Percentiles rank a stretch among this genome's conserved stretches.
These are phyloP conservation scores for Benincasa hispida DNA, from an alignment of 306 rosid species.

Conservation along the genomic window DNA sequence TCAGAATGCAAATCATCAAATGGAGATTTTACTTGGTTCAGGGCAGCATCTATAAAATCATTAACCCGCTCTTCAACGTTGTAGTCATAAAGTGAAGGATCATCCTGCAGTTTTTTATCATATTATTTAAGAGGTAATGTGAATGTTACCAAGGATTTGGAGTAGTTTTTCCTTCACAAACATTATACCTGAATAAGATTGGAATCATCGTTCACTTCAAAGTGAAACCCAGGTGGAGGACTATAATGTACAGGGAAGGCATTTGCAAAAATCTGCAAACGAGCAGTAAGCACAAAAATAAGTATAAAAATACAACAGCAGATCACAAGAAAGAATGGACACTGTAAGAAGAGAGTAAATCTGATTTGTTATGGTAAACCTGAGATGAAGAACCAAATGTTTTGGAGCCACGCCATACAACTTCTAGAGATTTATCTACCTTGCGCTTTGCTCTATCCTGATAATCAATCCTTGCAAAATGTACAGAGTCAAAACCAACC, in stretches of 20 bases:
- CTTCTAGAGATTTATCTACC: conserved; percentile 70
- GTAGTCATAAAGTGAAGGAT: conserved; percentile 51
- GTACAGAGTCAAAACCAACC: conserved; percentile 90
- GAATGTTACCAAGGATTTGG: not conserved
- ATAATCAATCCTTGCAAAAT: conserved; percentile 86
- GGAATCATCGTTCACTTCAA: conserved; percentile 37
- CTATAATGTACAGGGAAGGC: conserved; percentile 64
- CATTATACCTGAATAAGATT: conserved; percentile 53
- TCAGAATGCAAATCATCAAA: not conserved
- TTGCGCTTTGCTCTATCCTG: conserved; percentile 70
- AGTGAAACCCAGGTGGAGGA: conserved; percentile 56
- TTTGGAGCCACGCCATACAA: conserved; percentile 82
- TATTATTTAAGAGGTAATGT: conserved; percentile 6
- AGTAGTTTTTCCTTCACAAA: not conserved
- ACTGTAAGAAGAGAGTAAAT: not conserved
- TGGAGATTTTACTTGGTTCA: conserved; percentile 37
- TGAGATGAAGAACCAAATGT: conserved; percentile 77
- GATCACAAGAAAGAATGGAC: not conserved
- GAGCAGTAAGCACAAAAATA: not conserved
- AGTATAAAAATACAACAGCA: not conserved
- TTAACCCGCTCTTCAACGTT: conserved; percentile 50
- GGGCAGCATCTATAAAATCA: conserved; percentile 43
- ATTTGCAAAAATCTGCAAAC: conserved; percentile 64
- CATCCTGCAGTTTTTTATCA: conserved; percentile 49
- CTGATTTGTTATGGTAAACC: conserved; percentile 24